These are phyloP conservation scores for Lasiosphaeria miniovina DNA, from an alignment of 495 filamentous ascomycete species.

Conservation along the genomic window DNA sequence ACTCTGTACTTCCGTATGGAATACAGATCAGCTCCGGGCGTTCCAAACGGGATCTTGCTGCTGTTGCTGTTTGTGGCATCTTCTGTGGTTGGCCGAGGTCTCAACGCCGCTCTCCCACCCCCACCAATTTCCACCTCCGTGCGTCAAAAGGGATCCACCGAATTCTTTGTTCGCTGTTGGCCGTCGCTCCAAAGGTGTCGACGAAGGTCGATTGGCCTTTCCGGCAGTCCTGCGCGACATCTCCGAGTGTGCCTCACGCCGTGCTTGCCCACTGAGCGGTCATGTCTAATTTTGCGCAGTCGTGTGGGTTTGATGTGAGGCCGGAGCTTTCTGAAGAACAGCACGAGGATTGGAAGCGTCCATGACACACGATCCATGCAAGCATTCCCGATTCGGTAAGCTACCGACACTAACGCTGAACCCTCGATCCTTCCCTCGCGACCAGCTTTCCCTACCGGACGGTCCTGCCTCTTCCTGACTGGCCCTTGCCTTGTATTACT, in stretches of 20 bases:
- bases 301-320: too few species aligned
- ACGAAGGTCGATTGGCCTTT: constrained; percentile 7
- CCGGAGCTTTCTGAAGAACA: neutral
- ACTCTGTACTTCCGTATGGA: neutral
- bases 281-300: neutral
- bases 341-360: neutral
- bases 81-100: constrained; percentile 20
- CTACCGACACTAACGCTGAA: neutral
- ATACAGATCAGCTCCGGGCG: neutral
- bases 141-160: constrained; percentile 15
- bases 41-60: constrained; percentile 17
- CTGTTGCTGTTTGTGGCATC: constrained; percentile 10
- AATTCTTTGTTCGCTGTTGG: neutral
- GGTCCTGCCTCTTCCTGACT: neutral
- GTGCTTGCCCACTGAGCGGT: neutral
- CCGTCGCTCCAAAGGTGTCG: too few species aligned
- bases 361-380: neutral
- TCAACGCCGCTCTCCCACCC: constrained; percentile 22
- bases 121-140: constrained; percentile 14
- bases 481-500: constrained; percentile 3
- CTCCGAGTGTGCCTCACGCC: constrained; percentile 7
- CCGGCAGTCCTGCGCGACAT: constrained; percentile 20
- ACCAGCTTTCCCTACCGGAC: neutral
- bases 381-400: constrained; percentile 8
- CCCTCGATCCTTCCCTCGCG: neutral